Conservation (phyloP, 2,329 filamentous ascomycete genomes). For the Kalaharituber pfeilii region DNA sequence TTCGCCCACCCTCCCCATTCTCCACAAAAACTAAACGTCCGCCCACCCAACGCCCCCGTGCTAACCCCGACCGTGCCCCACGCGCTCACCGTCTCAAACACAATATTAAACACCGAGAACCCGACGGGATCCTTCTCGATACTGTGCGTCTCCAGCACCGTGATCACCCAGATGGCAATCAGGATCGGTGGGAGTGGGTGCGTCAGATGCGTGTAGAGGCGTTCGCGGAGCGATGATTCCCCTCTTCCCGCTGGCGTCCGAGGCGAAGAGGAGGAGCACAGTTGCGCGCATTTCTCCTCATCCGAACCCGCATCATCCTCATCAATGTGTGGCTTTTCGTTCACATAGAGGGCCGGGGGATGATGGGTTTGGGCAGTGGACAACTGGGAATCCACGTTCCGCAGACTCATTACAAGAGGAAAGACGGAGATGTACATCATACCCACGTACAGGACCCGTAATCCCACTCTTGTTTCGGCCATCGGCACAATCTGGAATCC, state of each 20-base stretch:
- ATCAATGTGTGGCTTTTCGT: conserved; percentile 14
- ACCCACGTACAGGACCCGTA: conserved; percentile 38
- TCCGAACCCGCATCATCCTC: conserved; percentile 16
- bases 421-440: conserved; percentile 45
- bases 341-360: too few relatives aligned
- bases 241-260: background rate
- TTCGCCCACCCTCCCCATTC: conserved; percentile 16
- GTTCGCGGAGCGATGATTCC: conserved; percentile 6
- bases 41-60: conserved; percentile 14
- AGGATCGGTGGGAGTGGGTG: conserved; percentile 3
- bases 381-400: conserved; percentile 38
- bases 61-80: conserved; percentile 21
- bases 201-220: conserved; percentile 7
- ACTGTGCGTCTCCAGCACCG: conserved; percentile 15
- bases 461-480: conserved; percentile 30
- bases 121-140: conserved; percentile 14
- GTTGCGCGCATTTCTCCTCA: too few relatives aligned
- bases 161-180: conserved; percentile 10
- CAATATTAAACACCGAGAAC: conserved; percentile 19
- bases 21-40: conserved; percentile 18
- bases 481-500: conserved; percentile 36
- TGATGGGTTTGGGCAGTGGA: too few relatives aligned
- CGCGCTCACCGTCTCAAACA: conserved; percentile 21
- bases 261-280: conserved; percentile 6
- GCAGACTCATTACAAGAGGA: conserved; percentile 38